Base-by-base conservation (phyloP, 345 rosid species). In the Gossypium anomalum region DNA sequence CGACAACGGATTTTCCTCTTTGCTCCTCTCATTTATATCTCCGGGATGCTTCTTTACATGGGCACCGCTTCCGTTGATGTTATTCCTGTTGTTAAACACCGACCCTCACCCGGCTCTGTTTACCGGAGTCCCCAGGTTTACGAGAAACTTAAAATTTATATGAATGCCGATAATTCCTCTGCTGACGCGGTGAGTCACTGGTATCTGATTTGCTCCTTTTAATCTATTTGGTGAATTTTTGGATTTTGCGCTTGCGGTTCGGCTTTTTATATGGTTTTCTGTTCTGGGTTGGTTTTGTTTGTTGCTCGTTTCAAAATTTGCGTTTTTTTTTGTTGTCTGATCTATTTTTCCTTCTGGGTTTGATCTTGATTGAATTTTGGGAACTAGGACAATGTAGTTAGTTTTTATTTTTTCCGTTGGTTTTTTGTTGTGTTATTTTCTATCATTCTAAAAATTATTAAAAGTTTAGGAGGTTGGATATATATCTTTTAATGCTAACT, bases 11-110 rank as follows among this genome's bases (percentile, higher is more conserved):
- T 92, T 72, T 90, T 96, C 83, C 85, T 96, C 29, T 92, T 96
- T 86, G 98, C 96, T 19, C 98, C 99, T 9, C 88, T 96, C 19
- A 80, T 96, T 61, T 96, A 96, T 81, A 93, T 96, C 75, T 90
- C 98, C 27, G 92, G 95, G 47, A 93, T 96, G 98, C 85, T 93
- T 17, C 90, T 96, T 52, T 93, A 90, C 81, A 92, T 96, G 98
- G 97, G 99, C 55, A 87, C 97, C 25, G 89, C 88, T n/a, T 92
- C 97, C 12, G 89, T 96, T 78, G 97, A 93, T 61, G 89, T 82
- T 25, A 93, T 81, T 53, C 97, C 95, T 2, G n/a, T 85, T 15
- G 83, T 96, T 38, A 79, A 66, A 51, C 92, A 86, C 27, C 85
- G 83, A 9, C 88, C 94, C 41, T 89, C 94, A 4, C 88, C 97